Base-by-base conservation (phyloP, 2,329 filamentous ascomycete genomes). In the Microcyclosporella mali region DNA sequence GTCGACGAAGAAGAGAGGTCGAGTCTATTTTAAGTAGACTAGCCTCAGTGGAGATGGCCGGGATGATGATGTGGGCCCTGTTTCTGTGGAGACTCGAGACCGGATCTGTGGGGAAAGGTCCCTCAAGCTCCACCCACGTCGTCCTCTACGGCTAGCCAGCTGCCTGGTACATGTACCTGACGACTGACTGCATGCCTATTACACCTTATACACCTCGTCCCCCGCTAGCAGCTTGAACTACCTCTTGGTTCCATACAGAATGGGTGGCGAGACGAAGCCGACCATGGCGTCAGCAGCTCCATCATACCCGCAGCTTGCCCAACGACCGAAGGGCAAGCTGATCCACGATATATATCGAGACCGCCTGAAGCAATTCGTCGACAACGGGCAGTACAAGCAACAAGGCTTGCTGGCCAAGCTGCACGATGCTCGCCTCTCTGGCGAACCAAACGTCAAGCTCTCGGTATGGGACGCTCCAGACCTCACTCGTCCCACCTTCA, bases 281-380 rank as follows among this genome's bases (percentile, higher is more conserved):
- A 44, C 43, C 32, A 50, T 48, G 36, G 51, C 54, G 28, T 50
- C 58, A n/a, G 35, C 57, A 9, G 50, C 56, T 48, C 60, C 67
- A 2, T 46, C 43, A 25, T 73, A 78, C 54, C 74, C 75, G 39
- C 68, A 70, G 55, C 64, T 74, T 37, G 69, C 71, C 28, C 58
- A 67, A 42, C 64, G 68, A 43, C 77, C 77, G 15, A 75, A 79
- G 46, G 88, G 87, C 51, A 85, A 92, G 67, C 80, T 84, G 50
- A 95, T 95, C 65, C 75, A 82, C 56, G 79, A 78, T 62, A 88
- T 95, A 66, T 94, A 95, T 70, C 84, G 81, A 59, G 82, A 88
- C 56, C 82, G 90, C 41, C 82, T 97, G 60, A 73, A 77, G 48
- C 82, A 85, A 58, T 95, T 95, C 68, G 88, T 86, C 47, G 78